Percentiles rank a stretch among this genome's conserved stretches.
Evolutionary conservation across 768 basidiomycete species (phyloP).

Genomic region (Lactarius tabidus): DNA sequence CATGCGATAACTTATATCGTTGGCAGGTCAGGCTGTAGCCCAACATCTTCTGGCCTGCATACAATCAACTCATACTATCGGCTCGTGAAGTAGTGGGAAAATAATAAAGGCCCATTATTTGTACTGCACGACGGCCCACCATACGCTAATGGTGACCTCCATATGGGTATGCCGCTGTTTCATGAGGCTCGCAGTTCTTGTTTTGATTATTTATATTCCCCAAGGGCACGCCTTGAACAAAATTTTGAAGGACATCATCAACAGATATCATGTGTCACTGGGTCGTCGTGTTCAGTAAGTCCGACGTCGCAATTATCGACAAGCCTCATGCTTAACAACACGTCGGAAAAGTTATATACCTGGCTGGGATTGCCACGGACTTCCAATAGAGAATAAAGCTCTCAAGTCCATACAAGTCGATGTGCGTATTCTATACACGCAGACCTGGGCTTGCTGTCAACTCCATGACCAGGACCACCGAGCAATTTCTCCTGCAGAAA

Average conservation of each 20-base stretch:
- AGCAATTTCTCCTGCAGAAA: conserved; percentile 49
- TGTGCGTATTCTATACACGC: conserved; percentile 1
- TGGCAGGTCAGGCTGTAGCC: conserved; percentile 59
- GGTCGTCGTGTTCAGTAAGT: conserved; percentile 81
- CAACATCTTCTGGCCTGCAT: neutral
- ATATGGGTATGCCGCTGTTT: conserved; percentile 64
- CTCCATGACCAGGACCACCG: conserved; percentile 45
- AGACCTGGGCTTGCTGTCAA: conserved; percentile 6
- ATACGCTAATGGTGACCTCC: conserved; percentile 93
- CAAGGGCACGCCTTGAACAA: conserved; percentile 95
- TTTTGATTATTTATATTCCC: neutral
- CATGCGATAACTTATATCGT: conserved; percentile 69
- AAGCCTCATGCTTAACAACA: conserved; percentile 11
- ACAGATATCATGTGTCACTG: conserved; percentile 75
- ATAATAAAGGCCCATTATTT: conserved; percentile 64
- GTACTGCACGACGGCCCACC: conserved; percentile 95
- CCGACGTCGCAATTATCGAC: conserved; percentile 6
- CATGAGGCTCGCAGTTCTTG: neutral
- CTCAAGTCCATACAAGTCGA: conserved; percentile 69
- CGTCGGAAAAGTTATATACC: conserved; percentile 70
- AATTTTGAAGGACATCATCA: conserved; percentile 93
- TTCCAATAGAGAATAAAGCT: conserved; percentile 95
- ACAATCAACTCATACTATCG: conserved; percentile 1
- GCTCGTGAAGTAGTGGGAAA: conserved; percentile 48
- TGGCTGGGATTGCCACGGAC: conserved; percentile 98